These are phyloP conservation scores for Phyllosticta ampelicida DNA, from an alignment of 2,329 filamentous ascomycete genomes.

Conservation along the genomic window DNA sequence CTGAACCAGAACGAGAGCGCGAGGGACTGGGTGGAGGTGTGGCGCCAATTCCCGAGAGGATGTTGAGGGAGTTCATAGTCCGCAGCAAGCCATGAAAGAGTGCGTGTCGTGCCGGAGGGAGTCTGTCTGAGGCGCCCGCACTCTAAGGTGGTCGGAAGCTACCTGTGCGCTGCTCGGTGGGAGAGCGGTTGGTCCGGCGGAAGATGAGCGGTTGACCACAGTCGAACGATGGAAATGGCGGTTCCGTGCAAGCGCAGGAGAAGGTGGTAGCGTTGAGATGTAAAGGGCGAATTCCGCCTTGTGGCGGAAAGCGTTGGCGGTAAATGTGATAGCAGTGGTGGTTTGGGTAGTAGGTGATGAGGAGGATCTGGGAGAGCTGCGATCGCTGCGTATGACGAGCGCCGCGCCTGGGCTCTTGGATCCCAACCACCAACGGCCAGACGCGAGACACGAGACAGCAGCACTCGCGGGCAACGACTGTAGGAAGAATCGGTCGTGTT, in stretches of 20 bases:
- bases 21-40: slow-evolving; percentile 40
- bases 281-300: slow-evolving; percentile 6
- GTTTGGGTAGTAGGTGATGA: neutral
- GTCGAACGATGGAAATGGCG: neutral
- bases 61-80: slow-evolving; percentile 94
- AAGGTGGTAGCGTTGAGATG: neutral
- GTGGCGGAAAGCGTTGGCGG: neutral
- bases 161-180: neutral
- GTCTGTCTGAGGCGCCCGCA: neutral
- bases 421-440: slow-evolving; percentile 3
- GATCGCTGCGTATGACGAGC: slow-evolving; percentile 3
- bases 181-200: neutral
- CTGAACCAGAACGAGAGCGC: slow-evolving; percentile 44
- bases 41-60: slow-evolving; percentile 66
- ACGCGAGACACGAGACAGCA: neutral
- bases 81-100: slow-evolving; percentile 37
- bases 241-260: neutral
- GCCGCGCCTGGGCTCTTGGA: neutral
- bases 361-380: slow-evolving; percentile 9
- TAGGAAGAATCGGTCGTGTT: neutral
- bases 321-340: neutral
- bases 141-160: neutral
- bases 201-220: neutral
- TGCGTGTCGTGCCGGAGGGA: slow-evolving; percentile 5
- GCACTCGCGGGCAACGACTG: neutral